Evolutionary conservation across 441 rosid species (phyloP).

Genomic region (Populus trichocarpa): DNA sequence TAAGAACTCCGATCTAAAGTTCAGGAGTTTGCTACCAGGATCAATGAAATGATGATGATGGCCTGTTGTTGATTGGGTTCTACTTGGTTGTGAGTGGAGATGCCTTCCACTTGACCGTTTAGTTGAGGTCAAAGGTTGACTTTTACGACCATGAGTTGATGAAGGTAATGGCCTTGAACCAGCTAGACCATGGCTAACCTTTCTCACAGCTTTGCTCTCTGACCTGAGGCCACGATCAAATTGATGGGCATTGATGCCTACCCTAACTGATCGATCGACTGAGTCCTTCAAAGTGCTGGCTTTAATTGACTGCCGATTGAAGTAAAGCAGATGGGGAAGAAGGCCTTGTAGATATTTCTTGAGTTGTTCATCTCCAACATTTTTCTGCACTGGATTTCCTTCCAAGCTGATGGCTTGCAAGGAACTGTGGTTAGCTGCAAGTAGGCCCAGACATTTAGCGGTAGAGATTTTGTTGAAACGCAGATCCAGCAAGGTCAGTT

Average conservation of each 20-base stretch:
- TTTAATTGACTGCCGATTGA: constrained; percentile 72
- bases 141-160: constrained; percentile 35
- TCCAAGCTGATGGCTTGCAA: constrained; percentile 93
- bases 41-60: too few relatives aligned
- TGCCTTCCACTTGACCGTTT: too few relatives aligned
- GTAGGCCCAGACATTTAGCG: constrained; percentile 82
- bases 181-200: constrained; percentile 29
- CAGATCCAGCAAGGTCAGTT: too few relatives aligned
- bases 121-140: constrained; percentile 11
- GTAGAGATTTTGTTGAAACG: constrained; percentile 54
- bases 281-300: constrained; percentile 50
- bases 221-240: constrained; percentile 58
- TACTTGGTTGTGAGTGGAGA: too few relatives aligned
- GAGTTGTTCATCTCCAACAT: constrained; percentile 90
- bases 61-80: too few relatives aligned
- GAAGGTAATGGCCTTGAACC: constrained; percentile 29
- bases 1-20: too few relatives aligned
- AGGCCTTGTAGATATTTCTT: constrained; percentile 77
- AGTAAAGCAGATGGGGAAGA: constrained; percentile 74
- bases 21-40: too few relatives aligned
- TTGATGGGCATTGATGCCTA: constrained; percentile 57
- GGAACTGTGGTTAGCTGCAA: constrained; percentile 90
- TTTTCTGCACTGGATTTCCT: constrained; percentile 95
- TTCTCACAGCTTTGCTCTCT: constrained; percentile 63
- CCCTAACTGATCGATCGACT: constrained; percentile 55